Base-by-base conservation (phyloP, 2,329 filamentous ascomycete genomes). In the Aureobasidium sp. region DNA sequence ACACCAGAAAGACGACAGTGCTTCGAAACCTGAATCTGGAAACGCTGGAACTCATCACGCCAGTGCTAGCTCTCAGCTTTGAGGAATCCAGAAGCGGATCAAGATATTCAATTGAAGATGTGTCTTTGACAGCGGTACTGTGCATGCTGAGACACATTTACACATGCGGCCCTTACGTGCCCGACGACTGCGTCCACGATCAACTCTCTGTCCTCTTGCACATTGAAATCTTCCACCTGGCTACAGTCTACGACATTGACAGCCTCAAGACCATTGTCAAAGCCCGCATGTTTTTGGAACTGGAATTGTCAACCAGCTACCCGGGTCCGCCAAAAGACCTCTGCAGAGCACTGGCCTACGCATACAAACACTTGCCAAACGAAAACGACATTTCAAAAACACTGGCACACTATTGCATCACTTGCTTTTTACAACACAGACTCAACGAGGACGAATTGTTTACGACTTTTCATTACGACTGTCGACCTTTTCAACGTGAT, bases 101-200 rank as follows among this genome's bases (percentile, higher is more conserved):
- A 2, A 65, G 67, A 47, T 64, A 70, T 30, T 67, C 64, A 49
- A 66, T 75, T 25, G 69, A 72, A 45, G 66, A 64, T 14, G 59
- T 65, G 2, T 70, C 67, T 3, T 41, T 58, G 5, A 55, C 57
- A 10, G 65, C 68, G 5, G 63, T 68, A 16, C 50, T 64, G 25
- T 64, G 66, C 6, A 68, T 76, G 38, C 60, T 74, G 8, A 66
- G 71, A 50, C 73, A 64, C 58, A 61, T 73, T 45, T 74, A 74
- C 57, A 38, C 51, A 17, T 67, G 64, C 4, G 68, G 67, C 34
- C 62, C 61, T 44, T 74, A 74, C 56, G 61, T 66, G 7, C 53
- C 62, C 17, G 47, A 48, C 6, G 54, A 57, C 10, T 47, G 57
- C 7, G 40, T 52, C 3, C 64, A 67, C 2, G 55, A 62, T 42